A percentile compares a stretch with the other conserved stretches of the same genome.
Conservation (phyloP, 495 filamentous ascomycete species). For the Penicillium samsonianum region DNA sequence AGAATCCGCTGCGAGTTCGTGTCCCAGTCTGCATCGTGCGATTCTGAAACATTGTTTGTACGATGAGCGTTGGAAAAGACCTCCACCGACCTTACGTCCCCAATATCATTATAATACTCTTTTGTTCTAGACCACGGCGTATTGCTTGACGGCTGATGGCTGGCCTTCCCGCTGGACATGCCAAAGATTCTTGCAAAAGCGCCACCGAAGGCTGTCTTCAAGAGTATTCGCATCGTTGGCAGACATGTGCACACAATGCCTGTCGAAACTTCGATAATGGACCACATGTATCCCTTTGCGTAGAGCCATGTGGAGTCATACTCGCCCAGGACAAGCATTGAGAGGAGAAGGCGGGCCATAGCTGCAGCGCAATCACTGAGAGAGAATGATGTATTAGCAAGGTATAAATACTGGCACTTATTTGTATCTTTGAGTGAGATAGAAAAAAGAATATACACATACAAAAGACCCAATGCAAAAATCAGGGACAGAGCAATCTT, state of each 20-base stretch:
- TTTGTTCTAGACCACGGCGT: background rate
- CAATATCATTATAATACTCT: background rate
- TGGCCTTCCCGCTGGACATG: conserved; percentile 4
- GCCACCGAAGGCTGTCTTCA: conserved; percentile 7
- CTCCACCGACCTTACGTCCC: background rate
- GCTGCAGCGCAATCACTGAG: conserved; percentile 13
- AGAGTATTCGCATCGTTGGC: conserved; percentile 30
- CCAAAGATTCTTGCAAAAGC: conserved; percentile 2
- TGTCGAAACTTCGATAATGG: conserved; percentile 32
- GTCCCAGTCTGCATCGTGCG: background rate
- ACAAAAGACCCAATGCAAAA: conserved; percentile 42
- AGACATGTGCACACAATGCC: conserved; percentile 39
- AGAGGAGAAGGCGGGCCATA: conserved; percentile 9
- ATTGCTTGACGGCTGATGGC: background rate
- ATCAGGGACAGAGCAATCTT: conserved; percentile 38
- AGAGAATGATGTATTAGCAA: background rate
- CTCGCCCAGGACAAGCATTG: conserved; percentile 22
- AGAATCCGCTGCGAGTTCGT: background rate
- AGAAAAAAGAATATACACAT: conserved; percentile 14
- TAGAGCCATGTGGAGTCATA: conserved; percentile 30
- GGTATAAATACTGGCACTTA: too few relatives aligned
- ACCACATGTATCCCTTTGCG: conserved; percentile 29
- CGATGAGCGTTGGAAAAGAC: background rate
- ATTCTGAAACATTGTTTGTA: background rate
- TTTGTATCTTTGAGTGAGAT: background rate